Conservation (phyloP, 176 grass and related monocot genomes). For the Cymbopogon citratus region DNA sequence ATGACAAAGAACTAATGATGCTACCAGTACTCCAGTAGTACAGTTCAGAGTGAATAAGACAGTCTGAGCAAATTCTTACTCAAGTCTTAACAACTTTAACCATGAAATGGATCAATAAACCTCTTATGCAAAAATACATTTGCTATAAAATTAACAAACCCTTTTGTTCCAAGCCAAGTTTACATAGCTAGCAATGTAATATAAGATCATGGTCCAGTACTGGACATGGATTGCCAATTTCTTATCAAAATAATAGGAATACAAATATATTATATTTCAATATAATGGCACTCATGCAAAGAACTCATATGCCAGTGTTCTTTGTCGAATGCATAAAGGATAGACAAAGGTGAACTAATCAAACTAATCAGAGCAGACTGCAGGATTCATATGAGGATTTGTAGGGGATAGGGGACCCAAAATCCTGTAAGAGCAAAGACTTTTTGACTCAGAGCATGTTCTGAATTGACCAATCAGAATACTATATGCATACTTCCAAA, state of each 20-base stretch:
- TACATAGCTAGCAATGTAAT: neutral
- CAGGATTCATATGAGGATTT: neutral
- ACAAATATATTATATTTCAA: neutral
- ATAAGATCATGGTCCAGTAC: too few species aligned
- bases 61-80: neutral
- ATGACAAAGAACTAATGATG: neutral
- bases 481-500: constrained; percentile 1
- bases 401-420: neutral
- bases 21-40: neutral
- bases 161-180: neutral
- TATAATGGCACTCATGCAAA: neutral
- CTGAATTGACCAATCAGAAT: neutral
- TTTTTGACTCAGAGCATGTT: constrained; percentile 2
- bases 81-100: neutral
- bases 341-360: neutral
- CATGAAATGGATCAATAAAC: neutral
- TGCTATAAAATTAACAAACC: neutral
- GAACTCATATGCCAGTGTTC: neutral
- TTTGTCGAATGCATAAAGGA: neutral
- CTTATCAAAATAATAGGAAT: neutral
- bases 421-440: neutral
- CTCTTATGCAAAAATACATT: neutral
- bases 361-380: too few species aligned
- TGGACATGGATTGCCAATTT: neutral
- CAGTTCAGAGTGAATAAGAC: neutral